These are phyloP conservation scores for Kokia cookei DNA, from an alignment of 441 rosid genomes.

Conservation along the genomic window DNA sequence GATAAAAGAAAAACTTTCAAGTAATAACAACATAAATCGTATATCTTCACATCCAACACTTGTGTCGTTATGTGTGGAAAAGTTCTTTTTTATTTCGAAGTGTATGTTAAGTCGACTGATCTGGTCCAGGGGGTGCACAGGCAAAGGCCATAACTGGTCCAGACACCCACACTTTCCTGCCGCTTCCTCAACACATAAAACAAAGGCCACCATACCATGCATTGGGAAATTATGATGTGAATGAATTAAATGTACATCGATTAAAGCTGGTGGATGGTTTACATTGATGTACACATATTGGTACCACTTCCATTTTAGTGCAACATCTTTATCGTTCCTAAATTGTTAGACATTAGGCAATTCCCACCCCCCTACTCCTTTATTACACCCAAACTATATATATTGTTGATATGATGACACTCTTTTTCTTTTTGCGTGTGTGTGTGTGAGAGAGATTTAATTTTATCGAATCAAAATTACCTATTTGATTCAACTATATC, in stretches of 20 bases:
- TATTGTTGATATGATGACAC: too few relatives aligned
- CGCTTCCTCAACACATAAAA: neutral
- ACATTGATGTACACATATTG: neutral
- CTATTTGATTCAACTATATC: too few relatives aligned
- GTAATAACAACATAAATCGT: neutral
- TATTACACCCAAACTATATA: neutral
- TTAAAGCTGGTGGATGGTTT: neutral
- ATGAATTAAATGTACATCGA: neutral
- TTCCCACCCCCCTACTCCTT: neutral
- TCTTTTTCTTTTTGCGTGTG: too few relatives aligned
- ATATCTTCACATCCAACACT: neutral
- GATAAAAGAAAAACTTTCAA: neutral
- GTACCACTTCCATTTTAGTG: neutral
- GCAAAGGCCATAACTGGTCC: neutral
- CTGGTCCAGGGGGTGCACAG: neutral
- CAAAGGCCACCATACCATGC: neutral
- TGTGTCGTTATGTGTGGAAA: neutral
- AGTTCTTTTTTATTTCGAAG: too few relatives aligned
- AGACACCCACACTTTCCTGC: neutral
- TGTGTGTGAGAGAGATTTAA: too few relatives aligned
- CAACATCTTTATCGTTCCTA: neutral
- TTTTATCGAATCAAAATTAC: too few relatives aligned
- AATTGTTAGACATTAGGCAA: neutral
- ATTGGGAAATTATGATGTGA: neutral
- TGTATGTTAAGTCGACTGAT: neutral